Conservation (phyloP, 768 basidiomycete genomes). For the Boletus fagicola region DNA sequence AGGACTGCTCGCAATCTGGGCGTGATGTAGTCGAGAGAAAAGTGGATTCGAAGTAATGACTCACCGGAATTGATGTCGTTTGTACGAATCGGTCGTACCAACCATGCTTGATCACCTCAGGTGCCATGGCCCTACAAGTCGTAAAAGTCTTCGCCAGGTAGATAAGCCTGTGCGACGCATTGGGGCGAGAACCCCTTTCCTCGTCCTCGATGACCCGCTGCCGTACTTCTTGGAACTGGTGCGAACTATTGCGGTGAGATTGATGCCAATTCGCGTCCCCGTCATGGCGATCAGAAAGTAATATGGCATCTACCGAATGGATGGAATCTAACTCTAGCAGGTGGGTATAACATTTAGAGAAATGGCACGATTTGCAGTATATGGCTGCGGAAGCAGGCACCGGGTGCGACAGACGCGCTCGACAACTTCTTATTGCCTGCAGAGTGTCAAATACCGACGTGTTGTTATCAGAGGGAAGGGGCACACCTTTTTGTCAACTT, state of each 20-base stretch:
- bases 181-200: slow-evolving; percentile 35
- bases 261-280: slow-evolving; percentile 36
- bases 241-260: slow-evolving; percentile 25
- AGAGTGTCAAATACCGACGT: neutral
- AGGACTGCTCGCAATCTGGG: slow-evolving; percentile 21
- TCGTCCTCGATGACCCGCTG: slow-evolving; percentile 31
- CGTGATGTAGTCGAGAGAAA: neutral
- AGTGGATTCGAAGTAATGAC: neutral
- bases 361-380: slow-evolving; percentile 39
- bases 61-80: slow-evolving; percentile 24
- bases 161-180: slow-evolving; percentile 38
- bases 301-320: slow-evolving; percentile 39
- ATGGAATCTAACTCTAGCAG: slow-evolving; percentile 32
- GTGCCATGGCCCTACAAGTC: slow-evolving; percentile 47
- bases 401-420: slow-evolving; percentile 18
- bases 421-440: slow-evolving; percentile 23
- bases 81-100: slow-evolving; percentile 56
- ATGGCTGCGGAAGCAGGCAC: slow-evolving; percentile 23
- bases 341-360: slow-evolving; percentile 37
- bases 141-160: slow-evolving; percentile 48
- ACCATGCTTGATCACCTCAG: slow-evolving; percentile 42
- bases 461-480: neutral
- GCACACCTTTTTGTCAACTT: slow-evolving; percentile 15
- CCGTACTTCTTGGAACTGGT: slow-evolving; percentile 14
- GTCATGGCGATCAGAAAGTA: slow-evolving; percentile 16